Base-by-base conservation (phyloP, 2,329 filamentous ascomycete genomes). In the Fusarium chaquense region DNA sequence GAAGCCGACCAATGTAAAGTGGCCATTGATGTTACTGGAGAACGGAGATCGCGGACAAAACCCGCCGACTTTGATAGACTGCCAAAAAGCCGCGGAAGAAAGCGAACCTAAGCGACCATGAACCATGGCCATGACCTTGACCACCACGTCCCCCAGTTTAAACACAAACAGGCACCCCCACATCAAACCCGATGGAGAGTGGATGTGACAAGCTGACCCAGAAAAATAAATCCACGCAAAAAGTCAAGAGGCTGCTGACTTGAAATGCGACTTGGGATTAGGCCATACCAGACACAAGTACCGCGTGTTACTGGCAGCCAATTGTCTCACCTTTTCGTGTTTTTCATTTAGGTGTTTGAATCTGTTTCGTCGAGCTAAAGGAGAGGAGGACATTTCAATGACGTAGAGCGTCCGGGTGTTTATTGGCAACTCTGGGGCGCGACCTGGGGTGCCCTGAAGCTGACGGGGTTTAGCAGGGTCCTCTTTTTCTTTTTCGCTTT, bases 171-270 rank as follows among this genome's bases (percentile, higher is more conserved):
- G 16, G 59, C 69, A 65, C 73, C 73, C 69, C 71, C 69, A 75
- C 73, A 72, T 69, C 73, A 65, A 74, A 53, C 46, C 73, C 73
- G 73, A 75, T 67, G 45, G 40, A 26, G 41, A 46, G 43, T 58
- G 66, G 65, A 62, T 61, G 62, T 45, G 58, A 49, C 52, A 55
- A 35, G 52, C 44, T 60, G 32, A 36, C 47, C 49, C n/a, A 41
- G 49, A 44, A 36, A 54, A 62, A 43, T 30, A 32, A 40, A 33
- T 46, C 41, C 47, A 49, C 54, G 54, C 60, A 59, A 46, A 62
- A 62, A 46, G 49, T 47, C 60, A 58, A 62, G 60, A 44, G 46
- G 32, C 59, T 49, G 52, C 59, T 49, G 52, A 47, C 30, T 24
- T 55, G 44, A 46, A 32, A 46, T 46, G 44, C 8, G 12, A 46